Evolutionary conservation across 2,329 filamentous ascomycete genomes (phyloP).

Genomic region (Nemania diffusa): DNA sequence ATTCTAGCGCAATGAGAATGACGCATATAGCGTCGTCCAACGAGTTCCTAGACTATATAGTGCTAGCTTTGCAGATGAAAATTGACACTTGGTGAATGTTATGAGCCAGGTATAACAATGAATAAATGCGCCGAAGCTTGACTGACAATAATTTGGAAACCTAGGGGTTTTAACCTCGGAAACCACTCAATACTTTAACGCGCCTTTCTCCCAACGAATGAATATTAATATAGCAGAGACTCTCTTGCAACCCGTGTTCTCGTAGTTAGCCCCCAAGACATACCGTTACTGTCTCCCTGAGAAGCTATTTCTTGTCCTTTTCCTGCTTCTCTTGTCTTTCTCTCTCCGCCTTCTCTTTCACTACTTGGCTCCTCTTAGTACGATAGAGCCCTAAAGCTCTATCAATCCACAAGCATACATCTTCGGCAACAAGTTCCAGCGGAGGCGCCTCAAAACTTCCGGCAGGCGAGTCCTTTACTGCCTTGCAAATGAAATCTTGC

Average conservation of each 20-base stretch:
- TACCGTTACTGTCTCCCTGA: not conserved
- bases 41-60: too few species aligned
- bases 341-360: not conserved
- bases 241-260: not conserved
- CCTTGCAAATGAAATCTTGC: not conserved
- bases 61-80: too few species aligned
- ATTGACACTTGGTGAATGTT: not conserved
- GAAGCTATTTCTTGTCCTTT: not conserved
- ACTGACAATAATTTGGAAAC: not conserved
- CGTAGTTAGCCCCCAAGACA: not conserved
- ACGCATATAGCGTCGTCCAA: too few species aligned
- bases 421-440: not conserved
- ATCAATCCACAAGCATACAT: not conserved
- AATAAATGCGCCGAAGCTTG: not conserved
- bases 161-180: too few species aligned
- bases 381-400: not conserved
- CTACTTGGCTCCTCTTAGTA: not conserved
- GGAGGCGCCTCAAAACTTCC: not conserved
- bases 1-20: too few species aligned
- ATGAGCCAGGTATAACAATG: not conserved
- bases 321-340: not conserved
- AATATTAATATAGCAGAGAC: not conserved
- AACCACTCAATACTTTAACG: too few species aligned
- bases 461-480: not conserved
- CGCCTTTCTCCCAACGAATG: not conserved